Percentiles rank a stretch among this genome's conserved stretches.
phyloP scores from a whole-genome alignment of 805 yeast species.

The Priceomyces medius region DNA sequence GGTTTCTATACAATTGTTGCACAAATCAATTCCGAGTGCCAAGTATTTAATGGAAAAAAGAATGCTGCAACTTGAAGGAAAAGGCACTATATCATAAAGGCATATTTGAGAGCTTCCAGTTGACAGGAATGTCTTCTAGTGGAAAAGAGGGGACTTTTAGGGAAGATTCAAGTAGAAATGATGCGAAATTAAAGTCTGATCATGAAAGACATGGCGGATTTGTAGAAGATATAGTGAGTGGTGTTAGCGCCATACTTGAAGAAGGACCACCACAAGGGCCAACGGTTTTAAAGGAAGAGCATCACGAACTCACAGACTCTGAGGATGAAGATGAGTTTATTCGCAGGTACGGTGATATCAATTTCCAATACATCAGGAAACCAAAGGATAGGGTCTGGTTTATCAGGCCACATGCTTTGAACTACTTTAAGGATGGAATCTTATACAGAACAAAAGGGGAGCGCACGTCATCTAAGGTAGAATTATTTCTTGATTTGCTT shows the following conservation, averaged over 20 bases:
- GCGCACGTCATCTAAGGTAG: slow-evolving; percentile 50
- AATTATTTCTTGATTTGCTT: slow-evolving; percentile 60
- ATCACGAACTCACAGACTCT: slow-evolving; percentile 20
- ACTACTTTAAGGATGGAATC: slow-evolving; percentile 57
- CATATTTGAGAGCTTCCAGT: no score
- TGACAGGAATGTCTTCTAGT: no score
- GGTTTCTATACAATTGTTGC: no score
- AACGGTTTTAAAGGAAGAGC: background rate
- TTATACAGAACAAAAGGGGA: slow-evolving; percentile 57
- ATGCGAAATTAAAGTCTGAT: background rate
- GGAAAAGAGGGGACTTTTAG: no score
- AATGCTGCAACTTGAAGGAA: no score
- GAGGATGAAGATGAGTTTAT: slow-evolving; percentile 45
- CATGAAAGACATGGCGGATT: no score
- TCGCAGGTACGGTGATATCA: slow-evolving; percentile 48
- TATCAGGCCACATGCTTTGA: slow-evolving; percentile 56
- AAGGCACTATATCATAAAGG: no score
- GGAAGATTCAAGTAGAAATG: no score
- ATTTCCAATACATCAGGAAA: slow-evolving; percentile 45
- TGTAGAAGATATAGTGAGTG: background rate
- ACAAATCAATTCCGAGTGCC: no score
- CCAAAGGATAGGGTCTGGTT: slow-evolving; percentile 42
- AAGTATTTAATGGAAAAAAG: no score
- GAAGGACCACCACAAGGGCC: background rate
- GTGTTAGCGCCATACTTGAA: slow-evolving; percentile 1